Percentiles rank a stretch among this genome's conserved stretches.
Conservation (phyloP, 345 rosid genomes). For the Populus nigra region DNA sequence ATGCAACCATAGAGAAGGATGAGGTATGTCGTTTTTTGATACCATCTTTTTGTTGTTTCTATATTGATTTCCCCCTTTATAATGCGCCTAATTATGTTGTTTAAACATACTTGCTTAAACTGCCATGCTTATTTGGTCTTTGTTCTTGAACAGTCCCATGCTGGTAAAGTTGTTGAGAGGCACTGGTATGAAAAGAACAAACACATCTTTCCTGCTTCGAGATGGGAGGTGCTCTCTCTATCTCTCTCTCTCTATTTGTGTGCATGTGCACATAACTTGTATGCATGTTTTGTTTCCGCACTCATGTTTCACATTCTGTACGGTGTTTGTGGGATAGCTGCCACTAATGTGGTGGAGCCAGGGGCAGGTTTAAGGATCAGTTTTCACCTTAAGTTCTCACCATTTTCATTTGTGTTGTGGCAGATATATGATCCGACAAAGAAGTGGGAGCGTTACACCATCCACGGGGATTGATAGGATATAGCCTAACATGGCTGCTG, state of each 20-base stretch:
- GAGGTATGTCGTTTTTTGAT: constrained; percentile 47
- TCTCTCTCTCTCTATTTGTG: not conserved
- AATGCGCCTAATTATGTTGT: not conserved
- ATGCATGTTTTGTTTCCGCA: not conserved
- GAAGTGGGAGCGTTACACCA: constrained; percentile 96
- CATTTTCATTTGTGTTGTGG: not conserved
- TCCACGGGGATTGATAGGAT: constrained; percentile 71
- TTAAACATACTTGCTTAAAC: not conserved
- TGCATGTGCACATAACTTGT: not conserved
- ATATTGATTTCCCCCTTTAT: not conserved
- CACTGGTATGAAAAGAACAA: constrained; percentile 99
- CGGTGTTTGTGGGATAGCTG: not conserved
- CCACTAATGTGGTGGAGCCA: not conserved
- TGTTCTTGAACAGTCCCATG: constrained; percentile 67
- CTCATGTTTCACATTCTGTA: not conserved
- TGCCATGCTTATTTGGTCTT: not conserved
- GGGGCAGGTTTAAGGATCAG: not conserved
- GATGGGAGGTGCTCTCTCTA: constrained; percentile 81
- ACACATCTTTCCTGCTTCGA: constrained; percentile 97
- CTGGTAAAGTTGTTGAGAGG: constrained; percentile 99
- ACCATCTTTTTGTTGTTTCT: not conserved
- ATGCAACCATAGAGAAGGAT: constrained; percentile 96
- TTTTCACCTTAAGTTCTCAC: not conserved
- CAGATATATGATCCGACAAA: constrained; percentile 86
- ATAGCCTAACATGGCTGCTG: not conserved